These are phyloP conservation scores for Hibiscus tridactylites DNA, from an alignment of 345 rosid genomes.

Conservation along the genomic window DNA sequence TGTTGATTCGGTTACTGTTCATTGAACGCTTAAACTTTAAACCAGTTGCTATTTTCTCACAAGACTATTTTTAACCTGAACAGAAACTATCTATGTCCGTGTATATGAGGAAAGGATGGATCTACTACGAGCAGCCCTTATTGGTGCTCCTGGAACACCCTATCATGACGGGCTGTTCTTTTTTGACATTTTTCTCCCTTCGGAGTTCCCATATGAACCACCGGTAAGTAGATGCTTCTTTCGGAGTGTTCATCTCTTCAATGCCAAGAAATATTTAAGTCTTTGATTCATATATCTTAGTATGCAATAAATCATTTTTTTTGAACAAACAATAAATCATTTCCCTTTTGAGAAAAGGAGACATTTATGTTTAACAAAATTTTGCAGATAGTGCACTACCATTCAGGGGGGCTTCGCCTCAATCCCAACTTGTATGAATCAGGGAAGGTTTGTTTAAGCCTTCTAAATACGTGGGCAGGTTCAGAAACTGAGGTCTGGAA, in stretches of 20 bases:
- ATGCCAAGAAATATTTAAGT: background rate
- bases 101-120: conserved; percentile 79
- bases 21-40: background rate
- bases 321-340: background rate
- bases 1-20: background rate
- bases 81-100: conserved; percentile 82
- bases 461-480: conserved; percentile 90
- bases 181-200: conserved; percentile 80
- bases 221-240: conserved; percentile 49
- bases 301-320: background rate
- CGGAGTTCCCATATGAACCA: conserved; percentile 78
- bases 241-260: background rate
- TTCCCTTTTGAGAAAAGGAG: background rate
- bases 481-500: conserved; percentile 86
- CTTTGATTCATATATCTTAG: background rate
- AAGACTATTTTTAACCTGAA: conserved; percentile 3
- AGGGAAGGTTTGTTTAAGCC: conserved; percentile 87
- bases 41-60: background rate
- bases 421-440: conserved; percentile 92
- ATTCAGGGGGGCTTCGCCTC: conserved; percentile 78
- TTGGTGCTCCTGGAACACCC: conserved; percentile 88
- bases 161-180: conserved; percentile 91
- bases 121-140: conserved; percentile 72
- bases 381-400: conserved; percentile 73
- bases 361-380: background rate